Conservation (phyloP, 441 rosid species). For the Populus tomentosa region DNA sequence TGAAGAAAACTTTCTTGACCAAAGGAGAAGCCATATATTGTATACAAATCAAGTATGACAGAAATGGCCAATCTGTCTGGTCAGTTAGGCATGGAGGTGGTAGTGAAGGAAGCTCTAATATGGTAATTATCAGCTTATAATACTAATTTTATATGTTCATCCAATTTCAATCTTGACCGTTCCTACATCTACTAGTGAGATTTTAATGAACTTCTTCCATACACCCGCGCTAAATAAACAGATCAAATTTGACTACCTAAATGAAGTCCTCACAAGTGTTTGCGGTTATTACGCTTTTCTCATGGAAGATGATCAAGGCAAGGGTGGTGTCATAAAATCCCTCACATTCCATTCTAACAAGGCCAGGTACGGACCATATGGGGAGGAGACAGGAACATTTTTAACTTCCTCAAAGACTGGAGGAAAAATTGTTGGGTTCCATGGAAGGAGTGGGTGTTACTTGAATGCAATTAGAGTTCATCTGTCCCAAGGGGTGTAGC, state of each 20-base stretch:
- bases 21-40: constrained; percentile 47
- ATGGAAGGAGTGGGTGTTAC: constrained; percentile 20
- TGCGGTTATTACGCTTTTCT: constrained; percentile 65
- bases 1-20: constrained; percentile 62
- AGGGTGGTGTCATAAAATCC: constrained; percentile 39
- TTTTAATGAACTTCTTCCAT: not conserved
- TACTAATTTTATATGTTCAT: not conserved
- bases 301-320: constrained; percentile 38
- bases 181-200: not conserved
- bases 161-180: not conserved
- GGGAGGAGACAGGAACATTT: constrained; percentile 54
- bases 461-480: constrained; percentile 22
- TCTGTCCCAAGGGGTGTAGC: too few species aligned
- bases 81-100: constrained; percentile 77
- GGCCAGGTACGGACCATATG: constrained; percentile 68
- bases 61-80: constrained; percentile 66
- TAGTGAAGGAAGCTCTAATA: constrained; percentile 50
- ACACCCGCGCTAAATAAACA: constrained; percentile 2
- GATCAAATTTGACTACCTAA: constrained; percentile 64
- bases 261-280: constrained; percentile 56
- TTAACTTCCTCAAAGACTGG: constrained; percentile 45
- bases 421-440: constrained; percentile 38
- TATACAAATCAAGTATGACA: constrained; percentile 70
- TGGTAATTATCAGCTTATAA: constrained; percentile 6
- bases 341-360: constrained; percentile 59